Percentiles rank a stretch among this genome's conserved stretches.
phyloP scores from a whole-genome alignment of 2,329 filamentous ascomycete genomes.

The Fusarium newnesense region DNA sequence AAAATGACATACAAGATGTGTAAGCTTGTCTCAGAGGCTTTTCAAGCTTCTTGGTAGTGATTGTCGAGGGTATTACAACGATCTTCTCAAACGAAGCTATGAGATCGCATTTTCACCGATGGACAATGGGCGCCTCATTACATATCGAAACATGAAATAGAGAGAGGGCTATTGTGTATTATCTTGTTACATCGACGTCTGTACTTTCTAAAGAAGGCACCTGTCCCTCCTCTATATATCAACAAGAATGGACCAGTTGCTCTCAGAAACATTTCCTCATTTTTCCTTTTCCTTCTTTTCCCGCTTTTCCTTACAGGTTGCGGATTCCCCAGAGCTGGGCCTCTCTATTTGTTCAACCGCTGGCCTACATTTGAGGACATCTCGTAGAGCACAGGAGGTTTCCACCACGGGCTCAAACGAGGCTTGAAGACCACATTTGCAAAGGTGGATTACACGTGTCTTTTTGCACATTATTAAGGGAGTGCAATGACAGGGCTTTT shows the following conservation, averaged over 20 bases:
- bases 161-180: fast-evolving
- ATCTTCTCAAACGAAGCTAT: fast-evolving
- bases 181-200: neutral
- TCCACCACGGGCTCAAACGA: neutral
- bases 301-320: neutral
- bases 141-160: neutral
- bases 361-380: fast-evolving
- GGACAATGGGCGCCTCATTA: neutral
- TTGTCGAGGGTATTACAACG: fast-evolving
- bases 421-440: neutral
- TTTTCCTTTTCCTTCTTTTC: neutral
- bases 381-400: fast-evolving
- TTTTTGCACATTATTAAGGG: neutral
- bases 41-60: fast-evolving
- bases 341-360: neutral
- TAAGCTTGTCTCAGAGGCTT: neutral
- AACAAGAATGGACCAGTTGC: fast-evolving
- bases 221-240: fast-evolving
- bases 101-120: fast-evolving
- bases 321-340: neutral
- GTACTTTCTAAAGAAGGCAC: fast-evolving
- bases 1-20: neutral
- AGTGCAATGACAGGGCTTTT: fast-evolving
- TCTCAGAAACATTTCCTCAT: neutral
- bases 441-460: neutral